phyloP scores from a whole-genome alignment of 371 early-diverging fungal genomes.

The Circinella minor region DNA sequence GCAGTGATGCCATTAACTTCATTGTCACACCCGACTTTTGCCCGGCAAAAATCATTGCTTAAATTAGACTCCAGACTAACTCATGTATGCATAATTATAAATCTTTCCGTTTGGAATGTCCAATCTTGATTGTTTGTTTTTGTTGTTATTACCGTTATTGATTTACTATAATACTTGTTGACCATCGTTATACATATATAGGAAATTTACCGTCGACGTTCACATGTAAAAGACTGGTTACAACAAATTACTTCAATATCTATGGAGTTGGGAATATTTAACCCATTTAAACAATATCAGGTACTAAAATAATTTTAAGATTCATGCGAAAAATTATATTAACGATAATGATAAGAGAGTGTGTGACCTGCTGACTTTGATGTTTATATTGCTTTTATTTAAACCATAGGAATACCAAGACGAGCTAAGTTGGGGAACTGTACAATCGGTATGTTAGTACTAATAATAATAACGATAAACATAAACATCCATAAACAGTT shows the following conservation, averaged over 20 bases:
- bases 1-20: neutral
- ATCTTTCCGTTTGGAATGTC: constrained; percentile 10
- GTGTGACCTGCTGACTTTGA: neutral
- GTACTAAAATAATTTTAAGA: constrained; percentile 6
- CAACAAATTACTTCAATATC: constrained; percentile 15
- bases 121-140: neutral
- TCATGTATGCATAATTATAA: constrained; percentile 23
- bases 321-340: neutral
- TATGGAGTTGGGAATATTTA: constrained; percentile 15
- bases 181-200: neutral
- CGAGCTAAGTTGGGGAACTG: constrained; percentile 29
- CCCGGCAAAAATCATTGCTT: constrained; percentile 17
- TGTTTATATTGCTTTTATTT: neutral
- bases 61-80: constrained; percentile 29
- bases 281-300: constrained; percentile 22
- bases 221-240: constrained; percentile 28
- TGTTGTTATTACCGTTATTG: too few relatives aligned
- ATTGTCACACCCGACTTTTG: constrained; percentile 19
- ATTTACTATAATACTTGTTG: too few relatives aligned
- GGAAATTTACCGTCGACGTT: constrained; percentile 27
- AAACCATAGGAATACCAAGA: constrained; percentile 20
- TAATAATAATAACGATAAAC: neutral
- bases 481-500: neutral
- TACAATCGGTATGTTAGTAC: constrained; percentile 23
- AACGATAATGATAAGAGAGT: neutral